A percentile compares a stretch with the other conserved stretches of the same genome.
Evolutionary conservation across 768 basidiomycete species (phyloP).

Genomic region (Phlegmacium glaucopus): DNA sequence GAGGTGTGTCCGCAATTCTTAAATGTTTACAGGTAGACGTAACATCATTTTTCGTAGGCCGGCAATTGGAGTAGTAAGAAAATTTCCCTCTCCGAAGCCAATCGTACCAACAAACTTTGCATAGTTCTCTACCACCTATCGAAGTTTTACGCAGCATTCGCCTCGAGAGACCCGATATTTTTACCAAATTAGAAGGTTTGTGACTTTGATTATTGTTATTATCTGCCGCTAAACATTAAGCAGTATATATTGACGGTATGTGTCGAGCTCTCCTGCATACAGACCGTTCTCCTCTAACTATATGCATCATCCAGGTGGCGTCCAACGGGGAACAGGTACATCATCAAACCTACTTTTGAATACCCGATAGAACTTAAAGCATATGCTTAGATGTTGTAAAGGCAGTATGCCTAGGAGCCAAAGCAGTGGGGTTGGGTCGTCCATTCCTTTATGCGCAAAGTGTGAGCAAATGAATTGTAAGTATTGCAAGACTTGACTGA

Average conservation of each 20-base stretch:
- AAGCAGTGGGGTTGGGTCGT: slow-evolving; percentile 81
- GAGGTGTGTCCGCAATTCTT: slow-evolving; percentile 46
- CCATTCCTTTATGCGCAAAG: slow-evolving; percentile 86
- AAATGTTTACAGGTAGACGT: background rate
- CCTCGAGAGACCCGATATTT: slow-evolving; percentile 35
- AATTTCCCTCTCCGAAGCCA: background rate
- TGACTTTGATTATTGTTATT: background rate
- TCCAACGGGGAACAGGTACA: slow-evolving; percentile 74
- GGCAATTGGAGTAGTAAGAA: slow-evolving; percentile 75
- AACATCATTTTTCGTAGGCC: slow-evolving; percentile 36
- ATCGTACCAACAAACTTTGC: slow-evolving; percentile 19
- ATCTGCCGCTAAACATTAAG: slow-evolving; percentile 6
- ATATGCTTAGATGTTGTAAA: slow-evolving; percentile 68
- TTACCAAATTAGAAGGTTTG: slow-evolving; percentile 16
- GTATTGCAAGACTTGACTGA: slow-evolving; percentile 1
- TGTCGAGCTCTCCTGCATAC: too few relatives aligned
- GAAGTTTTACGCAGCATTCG: slow-evolving; percentile 76
- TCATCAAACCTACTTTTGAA: slow-evolving; percentile 1
- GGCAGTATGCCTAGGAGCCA: slow-evolving; percentile 86
- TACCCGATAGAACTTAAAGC: background rate
- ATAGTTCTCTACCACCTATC: slow-evolving; percentile 70
- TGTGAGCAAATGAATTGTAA: slow-evolving; percentile 36
- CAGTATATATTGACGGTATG: slow-evolving; percentile 84
- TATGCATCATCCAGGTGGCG: slow-evolving; percentile 38
- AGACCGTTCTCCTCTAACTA: too few relatives aligned